Percentiles rank a stretch among this genome's conserved stretches.
Evolutionary conservation across 2,329 filamentous ascomycete genomes (phyloP).

Genomic region (Arthrobotrys pseudoclavata): DNA sequence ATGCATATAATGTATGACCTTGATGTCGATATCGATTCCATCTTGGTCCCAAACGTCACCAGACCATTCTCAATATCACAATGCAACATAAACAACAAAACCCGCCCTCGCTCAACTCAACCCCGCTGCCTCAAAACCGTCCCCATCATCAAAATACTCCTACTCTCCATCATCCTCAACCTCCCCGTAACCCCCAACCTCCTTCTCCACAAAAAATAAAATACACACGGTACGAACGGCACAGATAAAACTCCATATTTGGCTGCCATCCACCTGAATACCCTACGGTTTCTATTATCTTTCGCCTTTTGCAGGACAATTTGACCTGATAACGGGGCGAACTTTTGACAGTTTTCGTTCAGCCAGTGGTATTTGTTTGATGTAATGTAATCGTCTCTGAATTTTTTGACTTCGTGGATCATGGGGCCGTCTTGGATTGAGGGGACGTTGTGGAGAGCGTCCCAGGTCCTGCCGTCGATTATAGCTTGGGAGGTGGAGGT

Average conservation of each 20-base stretch:
- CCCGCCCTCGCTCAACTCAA: no score
- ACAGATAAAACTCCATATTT: neutral
- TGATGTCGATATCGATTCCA: no score
- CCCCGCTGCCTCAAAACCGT: neutral
- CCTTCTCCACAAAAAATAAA: neutral
- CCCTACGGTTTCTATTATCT: neutral
- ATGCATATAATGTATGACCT: no score
- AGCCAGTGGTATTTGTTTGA: neutral
- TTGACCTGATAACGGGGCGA: neutral
- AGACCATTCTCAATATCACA: no score
- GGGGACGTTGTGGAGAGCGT: neutral
- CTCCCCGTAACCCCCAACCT: neutral
- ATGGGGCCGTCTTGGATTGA: neutral
- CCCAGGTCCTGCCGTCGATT: neutral
- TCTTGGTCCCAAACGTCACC: no score
- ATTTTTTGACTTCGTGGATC: neutral
- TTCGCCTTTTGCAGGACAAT: neutral
- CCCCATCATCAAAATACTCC: neutral
- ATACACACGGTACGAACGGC: neutral
- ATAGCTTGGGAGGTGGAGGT: neutral
- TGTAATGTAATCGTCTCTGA: neutral
- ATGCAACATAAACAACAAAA: neutral
- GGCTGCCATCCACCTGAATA: neutral
- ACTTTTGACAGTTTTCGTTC: conserved; percentile 3
- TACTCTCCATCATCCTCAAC: neutral